Base-by-base conservation (phyloP, 73 alveolate genomes). In the Paramecium bursaria region DNA sequence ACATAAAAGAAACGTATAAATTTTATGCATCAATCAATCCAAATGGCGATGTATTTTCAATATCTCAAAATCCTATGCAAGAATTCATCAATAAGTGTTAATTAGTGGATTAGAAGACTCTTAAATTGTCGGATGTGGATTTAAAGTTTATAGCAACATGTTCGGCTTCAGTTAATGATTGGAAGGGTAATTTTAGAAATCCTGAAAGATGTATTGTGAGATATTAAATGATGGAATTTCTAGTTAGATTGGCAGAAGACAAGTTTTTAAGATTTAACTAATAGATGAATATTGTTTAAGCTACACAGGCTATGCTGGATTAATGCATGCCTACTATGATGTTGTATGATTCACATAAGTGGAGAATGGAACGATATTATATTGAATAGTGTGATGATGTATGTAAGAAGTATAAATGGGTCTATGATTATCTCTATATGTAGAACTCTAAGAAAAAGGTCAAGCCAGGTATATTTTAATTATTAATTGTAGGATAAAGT, bases 381-480 rank as follows among this genome's bases (percentile, higher is more conserved):
- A 35, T 35, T 10, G 80, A 61, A 61, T 61, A 61, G 42, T 61
- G 80, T 61, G 80, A 61, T 61, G 80, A 61, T 61, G 80, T 61
- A 5, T 61, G 80, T 67, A n/a, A 7, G 11, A 39, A 67, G 21
- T 67, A 67, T 11, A 67, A 67, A 19, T 67, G 55, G 82, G 55
- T 67, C 14, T 30, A 39, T 42, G 82, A 67, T 35, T 67, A 67
- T 67, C 60, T 67, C 44, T 67, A 67, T 42, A 67, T 67, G 46
- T 19, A 42, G 4, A 67, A 67, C 44, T 67, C 82, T 2, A 19
- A 31, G 25, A 92, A 88, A 55, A 76, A 93, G 42, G 93, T 95
- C 4, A 80, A 89, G 5, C 98, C 98, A 48, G 98, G n/a, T n/a
- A n/a, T n/a, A n/a, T n/a, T n/a, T n/a, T n/a, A n/a, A n/a, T n/a